Percentiles rank a stretch among this genome's conserved stretches.
These are phyloP conservation scores for Suillus plorans DNA, from an alignment of 768 basidiomycete genomes.

Conservation along the genomic window DNA sequence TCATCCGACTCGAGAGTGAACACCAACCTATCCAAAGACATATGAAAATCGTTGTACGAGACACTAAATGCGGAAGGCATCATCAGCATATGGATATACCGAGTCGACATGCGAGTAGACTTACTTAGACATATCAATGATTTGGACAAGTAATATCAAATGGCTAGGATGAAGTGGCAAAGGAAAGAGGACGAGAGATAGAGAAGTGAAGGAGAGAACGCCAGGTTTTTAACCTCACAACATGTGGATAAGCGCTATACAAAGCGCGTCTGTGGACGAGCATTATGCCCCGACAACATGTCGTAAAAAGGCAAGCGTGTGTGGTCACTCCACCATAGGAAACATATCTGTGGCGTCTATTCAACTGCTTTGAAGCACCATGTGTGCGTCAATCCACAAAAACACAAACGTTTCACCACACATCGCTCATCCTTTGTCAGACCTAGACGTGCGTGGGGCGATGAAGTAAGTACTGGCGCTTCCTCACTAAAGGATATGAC, in stretches of 20 bases:
- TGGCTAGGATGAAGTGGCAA: background rate
- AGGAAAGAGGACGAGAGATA: background rate
- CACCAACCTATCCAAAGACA: background rate
- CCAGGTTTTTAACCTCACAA: background rate
- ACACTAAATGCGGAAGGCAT: background rate
- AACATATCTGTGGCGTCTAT: too few relatives aligned
- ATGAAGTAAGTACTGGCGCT: background rate
- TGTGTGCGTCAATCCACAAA: background rate
- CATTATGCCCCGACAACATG: background rate
- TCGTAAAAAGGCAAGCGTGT: background rate
- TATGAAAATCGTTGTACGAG: background rate
- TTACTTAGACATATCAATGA: background rate
- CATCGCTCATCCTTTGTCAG: background rate
- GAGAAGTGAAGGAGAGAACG: background rate
- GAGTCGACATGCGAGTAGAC: background rate
- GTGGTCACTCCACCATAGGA: background rate
- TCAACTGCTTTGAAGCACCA: background rate
- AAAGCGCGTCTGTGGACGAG: background rate
- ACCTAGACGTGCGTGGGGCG: background rate
- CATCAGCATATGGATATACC: background rate
- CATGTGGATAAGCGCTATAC: background rate
- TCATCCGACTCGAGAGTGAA: background rate
- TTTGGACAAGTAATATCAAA: background rate
- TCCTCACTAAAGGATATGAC: background rate
- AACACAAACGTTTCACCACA: too few relatives aligned